Evolutionary conservation across 1,284 basidiomycete genomes (phyloP), one percentile per base, ranked within the genome.

Genomic region (Phenoliferia sp.): DNA sequence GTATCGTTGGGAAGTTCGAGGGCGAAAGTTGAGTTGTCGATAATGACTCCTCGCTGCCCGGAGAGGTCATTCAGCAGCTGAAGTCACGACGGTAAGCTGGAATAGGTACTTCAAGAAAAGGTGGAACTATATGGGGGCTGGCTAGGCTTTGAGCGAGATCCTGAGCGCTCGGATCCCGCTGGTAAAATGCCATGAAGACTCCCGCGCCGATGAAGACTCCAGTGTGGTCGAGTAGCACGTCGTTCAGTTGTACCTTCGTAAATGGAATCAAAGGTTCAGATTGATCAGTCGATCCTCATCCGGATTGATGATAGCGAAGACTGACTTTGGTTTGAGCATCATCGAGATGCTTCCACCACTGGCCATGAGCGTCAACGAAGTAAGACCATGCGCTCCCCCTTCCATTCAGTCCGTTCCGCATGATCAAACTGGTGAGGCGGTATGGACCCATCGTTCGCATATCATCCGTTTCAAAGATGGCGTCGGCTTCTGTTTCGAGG

Each of bases 381-480:
- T 70, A 54, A 2, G 63, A 54, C 67, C 67, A 73, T 0, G 59
- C 31, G 22, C 65, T 69, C 3, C 65, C 69, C 1, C 69, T 36
- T 0, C 71, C 71, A 48, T 73, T 69, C n/a, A 73, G 57, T 0
- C 71, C 71, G 57, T 63, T 70, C 33, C 64, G 52, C 61, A 70
- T 59, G 19, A 73, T 33, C 39, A 70, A 36, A 0, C 68, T 57
- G n/a, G 16, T n/a, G 19, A 73, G 63, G 6, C 32, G 32, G 63
- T 65, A 73, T 0, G 71, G 71, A 3, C 71, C 71, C 34, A 62
- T 10, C 0, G 22, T 39, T 29, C 48, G 31, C 63, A 62, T 39
- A 12, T 48, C 59, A 29, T 17, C 19, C 7, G 12, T 36, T 16
- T 55, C 52, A 57, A 63, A 66, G 52, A 66, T 15, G 9, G 50